Evolutionary conservation across 2,329 filamentous ascomycete genomes (phyloP).

Genomic region (Neofusicoccum sp.): DNA sequence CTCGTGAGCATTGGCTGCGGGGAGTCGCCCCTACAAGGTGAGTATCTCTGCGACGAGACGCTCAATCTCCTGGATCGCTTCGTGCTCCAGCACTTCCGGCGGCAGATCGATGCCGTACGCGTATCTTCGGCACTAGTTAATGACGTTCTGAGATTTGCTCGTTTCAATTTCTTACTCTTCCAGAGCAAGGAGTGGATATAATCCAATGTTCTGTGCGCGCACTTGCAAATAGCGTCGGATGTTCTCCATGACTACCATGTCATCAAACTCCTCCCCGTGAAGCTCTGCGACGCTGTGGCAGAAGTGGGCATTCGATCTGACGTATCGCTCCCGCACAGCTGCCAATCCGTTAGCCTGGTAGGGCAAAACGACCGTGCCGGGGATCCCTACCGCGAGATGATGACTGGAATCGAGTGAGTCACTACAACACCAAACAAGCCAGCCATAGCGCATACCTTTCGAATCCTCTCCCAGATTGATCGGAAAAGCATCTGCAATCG

Average conservation of each 20-base stretch:
- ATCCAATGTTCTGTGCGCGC: conserved; percentile 18
- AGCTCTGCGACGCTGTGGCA: conserved; percentile 17
- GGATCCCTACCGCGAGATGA: background rate
- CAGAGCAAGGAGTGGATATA: conserved; percentile 16
- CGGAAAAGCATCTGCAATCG: conserved; percentile 4
- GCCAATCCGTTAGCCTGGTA: background rate
- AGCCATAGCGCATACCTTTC: background rate
- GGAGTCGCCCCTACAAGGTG: conserved; percentile 10
- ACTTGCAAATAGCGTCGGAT: conserved; percentile 17
- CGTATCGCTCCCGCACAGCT: conserved; percentile 14
- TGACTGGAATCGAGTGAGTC: background rate
- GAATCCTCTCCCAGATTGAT: conserved; percentile 11
- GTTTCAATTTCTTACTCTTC: conserved; percentile 16
- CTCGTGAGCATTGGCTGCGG: background rate
- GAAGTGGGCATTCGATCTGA: conserved; percentile 15
- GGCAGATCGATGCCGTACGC: conserved; percentile 17
- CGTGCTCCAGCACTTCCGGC: conserved; percentile 3
- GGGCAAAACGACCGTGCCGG: background rate
- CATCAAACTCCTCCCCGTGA: conserved; percentile 17
- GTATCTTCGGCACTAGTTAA: conserved; percentile 8
- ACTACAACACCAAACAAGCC: background rate
- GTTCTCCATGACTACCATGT: conserved; percentile 19
- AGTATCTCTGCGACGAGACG: conserved; percentile 18
- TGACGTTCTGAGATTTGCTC: background rate
- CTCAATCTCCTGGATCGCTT: conserved; percentile 18